Conservation (phyloP, 2,329 filamentous ascomycete species). For the Fusarium sp. region DNA sequence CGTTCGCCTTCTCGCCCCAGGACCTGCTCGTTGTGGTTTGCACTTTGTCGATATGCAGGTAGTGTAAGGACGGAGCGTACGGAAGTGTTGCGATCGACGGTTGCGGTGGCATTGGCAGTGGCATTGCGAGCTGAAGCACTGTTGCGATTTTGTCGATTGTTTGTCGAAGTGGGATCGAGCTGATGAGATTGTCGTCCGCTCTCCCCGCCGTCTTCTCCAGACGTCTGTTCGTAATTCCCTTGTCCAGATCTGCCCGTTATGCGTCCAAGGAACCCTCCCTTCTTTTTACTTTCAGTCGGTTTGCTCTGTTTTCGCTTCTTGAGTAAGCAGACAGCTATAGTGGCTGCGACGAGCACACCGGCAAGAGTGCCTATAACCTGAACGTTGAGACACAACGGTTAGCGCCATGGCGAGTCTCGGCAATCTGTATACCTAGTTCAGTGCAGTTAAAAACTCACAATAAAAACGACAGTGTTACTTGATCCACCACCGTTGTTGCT, state of each 20-base stretch:
- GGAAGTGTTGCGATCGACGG: conserved; percentile 84
- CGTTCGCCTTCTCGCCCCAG: conserved; percentile 91
- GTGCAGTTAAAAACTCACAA: conserved; percentile 39
- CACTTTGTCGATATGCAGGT: conserved; percentile 82
- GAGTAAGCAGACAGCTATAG: conserved; percentile 34
- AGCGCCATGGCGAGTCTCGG: background rate
- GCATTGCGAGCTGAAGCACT: conserved; percentile 18
- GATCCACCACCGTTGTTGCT: conserved; percentile 5
- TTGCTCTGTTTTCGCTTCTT: conserved; percentile 37
- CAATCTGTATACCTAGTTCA: background rate
- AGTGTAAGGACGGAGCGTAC: conserved; percentile 95
- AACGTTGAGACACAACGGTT: conserved; percentile 5
- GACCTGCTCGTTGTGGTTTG: conserved; percentile 82
- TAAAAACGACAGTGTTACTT: conserved; percentile 39
- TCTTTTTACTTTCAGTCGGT: conserved; percentile 33
- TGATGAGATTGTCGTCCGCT: conserved; percentile 45
- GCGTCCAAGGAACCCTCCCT: conserved; percentile 40
- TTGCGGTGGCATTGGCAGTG: conserved; percentile 51
- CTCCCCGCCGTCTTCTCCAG: conserved; percentile 49
- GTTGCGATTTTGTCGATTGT: conserved; percentile 30
- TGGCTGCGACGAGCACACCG: conserved; percentile 21
- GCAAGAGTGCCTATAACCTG: conserved; percentile 42
- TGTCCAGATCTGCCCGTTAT: conserved; percentile 32
- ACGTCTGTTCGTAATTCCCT: conserved; percentile 51
- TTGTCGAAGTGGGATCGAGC: conserved; percentile 43